phyloP scores from a whole-genome alignment of 768 basidiomycete species.

The Hericium rajendrae region DNA sequence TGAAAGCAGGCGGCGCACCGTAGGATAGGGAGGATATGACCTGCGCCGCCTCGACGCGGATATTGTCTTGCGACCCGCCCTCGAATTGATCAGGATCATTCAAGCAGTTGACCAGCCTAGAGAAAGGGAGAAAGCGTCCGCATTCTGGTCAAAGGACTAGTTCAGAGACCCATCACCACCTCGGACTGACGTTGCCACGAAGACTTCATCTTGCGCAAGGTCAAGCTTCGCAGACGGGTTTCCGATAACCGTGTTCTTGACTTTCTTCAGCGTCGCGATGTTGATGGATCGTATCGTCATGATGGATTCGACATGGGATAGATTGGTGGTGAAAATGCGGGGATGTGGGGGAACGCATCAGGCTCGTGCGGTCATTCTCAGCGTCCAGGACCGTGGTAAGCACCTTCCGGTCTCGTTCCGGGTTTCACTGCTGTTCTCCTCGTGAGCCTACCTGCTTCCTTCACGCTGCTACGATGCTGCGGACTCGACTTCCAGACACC shows the following conservation, averaged over 20 bases:
- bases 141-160: not conserved
- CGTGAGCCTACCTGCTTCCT: no score
- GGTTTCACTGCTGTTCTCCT: no score
- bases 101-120: slow-evolving; percentile 54
- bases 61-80: slow-evolving; percentile 34
- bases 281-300: slow-evolving; percentile 22
- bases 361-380: not conserved
- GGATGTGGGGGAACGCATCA: not conserved
- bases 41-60: slow-evolving; percentile 67
- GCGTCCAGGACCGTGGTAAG: not conserved
- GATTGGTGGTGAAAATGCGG: not conserved
- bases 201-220: slow-evolving; percentile 44
- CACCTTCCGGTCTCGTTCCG: not conserved
- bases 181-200: slow-evolving; percentile 42
- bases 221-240: slow-evolving; percentile 64
- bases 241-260: slow-evolving; percentile 72
- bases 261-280: slow-evolving; percentile 43
- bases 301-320: not conserved
- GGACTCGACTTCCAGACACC: no score
- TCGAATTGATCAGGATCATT: slow-evolving; percentile 28
- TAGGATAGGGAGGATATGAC: slow-evolving; percentile 67
- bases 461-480: no score
- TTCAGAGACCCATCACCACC: not conserved
- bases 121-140: not conserved
- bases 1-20: slow-evolving; percentile 26